Evolutionary conservation across 192 early-diverging fungal genomes (phyloP), one percentile per base, ranked within the genome.

Genomic region (Piromyces finnis): DNA sequence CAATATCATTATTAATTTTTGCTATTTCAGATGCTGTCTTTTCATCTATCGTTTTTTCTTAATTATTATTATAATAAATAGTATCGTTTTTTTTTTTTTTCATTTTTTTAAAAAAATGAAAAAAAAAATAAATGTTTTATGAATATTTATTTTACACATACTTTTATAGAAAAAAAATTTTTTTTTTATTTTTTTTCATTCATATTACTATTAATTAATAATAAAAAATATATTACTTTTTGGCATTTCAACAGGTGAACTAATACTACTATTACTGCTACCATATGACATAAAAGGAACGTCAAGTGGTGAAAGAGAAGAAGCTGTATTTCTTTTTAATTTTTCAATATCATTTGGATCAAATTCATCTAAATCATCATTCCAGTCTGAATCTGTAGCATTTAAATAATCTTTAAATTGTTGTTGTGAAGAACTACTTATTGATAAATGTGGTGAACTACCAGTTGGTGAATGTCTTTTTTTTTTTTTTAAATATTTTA

Each of bases 1-100:
- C 88, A 13, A 85, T 85, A 79, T 88, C 82, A 28, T 78, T 84
- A 84, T 90, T 90, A 30, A 90, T 83, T 79, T 18, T 68, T 26
- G 51, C 51, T 26, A 68, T 68, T 68, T 68, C 51, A 68, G 16
- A 22, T 0, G 51, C 51, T 27, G 51, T 68, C 22, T 68, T 68
- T 68, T 68, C 51, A 11, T 68, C 51, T n/a, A 68, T 68, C 9
- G 26, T n/a, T 68, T 68, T 68, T n/a, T 68, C 51, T 51, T 7
- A 7, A 7, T 35, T 35, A 35, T 35, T 35, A 7, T 35, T 35
- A 7, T 35, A 35, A 35, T 35, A 35, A 35, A 7, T 35, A 35
- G 3, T 35, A 35, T 7, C 12, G 32, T 35, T 7, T 35, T 35
- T 7, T 35, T n/a, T n/a, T n/a, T n/a, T n/a, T n/a, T n/a, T n/a